Evolutionary conservation across 495 filamentous ascomycete genomes (phyloP).

Genomic region (Penicillium herquei): DNA sequence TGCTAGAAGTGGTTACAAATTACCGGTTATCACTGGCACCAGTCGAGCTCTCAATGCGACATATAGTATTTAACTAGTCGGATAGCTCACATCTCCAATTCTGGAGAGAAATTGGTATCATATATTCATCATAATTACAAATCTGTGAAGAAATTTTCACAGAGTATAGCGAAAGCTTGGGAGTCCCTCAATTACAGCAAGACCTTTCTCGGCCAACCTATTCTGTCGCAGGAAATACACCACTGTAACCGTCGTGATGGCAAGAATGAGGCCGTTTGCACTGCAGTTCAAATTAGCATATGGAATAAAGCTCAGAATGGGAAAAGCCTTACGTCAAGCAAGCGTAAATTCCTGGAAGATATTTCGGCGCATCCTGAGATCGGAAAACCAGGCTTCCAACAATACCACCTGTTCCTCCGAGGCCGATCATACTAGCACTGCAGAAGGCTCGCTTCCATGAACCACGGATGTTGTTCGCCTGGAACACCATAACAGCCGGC

Average conservation of each 20-base stretch:
- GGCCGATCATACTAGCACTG: slow-evolving; percentile 45
- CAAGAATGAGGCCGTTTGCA: background rate
- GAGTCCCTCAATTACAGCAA: background rate
- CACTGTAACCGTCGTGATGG: background rate
- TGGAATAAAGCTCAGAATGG: background rate
- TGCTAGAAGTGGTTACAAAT: no score
- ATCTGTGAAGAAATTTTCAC: background rate
- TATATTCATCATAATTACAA: background rate
- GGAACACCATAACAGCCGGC: slow-evolving; percentile 34
- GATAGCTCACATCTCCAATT: background rate
- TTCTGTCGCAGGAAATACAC: background rate
- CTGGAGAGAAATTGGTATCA: background rate
- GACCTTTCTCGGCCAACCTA: background rate
- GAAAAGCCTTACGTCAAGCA: background rate
- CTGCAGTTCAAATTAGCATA: background rate
- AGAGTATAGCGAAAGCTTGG: background rate
- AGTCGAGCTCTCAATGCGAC: background rate
- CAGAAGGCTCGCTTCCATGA: slow-evolving; percentile 30
- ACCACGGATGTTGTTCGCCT: slow-evolving; percentile 19
- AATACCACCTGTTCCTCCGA: slow-evolving; percentile 54
- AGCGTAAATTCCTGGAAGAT: slow-evolving; percentile 5
- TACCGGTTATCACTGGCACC: no score
- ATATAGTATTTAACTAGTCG: background rate
- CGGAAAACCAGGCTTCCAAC: slow-evolving; percentile 50
- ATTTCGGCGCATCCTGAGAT: slow-evolving; percentile 40